phyloP scores from a whole-genome alignment of 148 eudicot species.

The Talinum fruticosum region DNA sequence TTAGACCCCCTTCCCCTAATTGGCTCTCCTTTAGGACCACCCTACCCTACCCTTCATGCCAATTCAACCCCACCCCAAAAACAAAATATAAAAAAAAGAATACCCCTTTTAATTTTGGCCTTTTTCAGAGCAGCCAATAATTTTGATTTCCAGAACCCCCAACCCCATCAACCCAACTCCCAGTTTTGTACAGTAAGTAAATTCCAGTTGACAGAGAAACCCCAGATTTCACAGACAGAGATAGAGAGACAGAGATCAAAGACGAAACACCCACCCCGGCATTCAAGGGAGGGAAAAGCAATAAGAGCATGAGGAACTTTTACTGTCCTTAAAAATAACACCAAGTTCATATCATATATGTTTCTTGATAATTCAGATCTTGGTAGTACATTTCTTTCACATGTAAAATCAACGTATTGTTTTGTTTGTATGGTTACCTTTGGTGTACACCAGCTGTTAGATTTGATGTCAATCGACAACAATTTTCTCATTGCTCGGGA shows the following conservation, averaged over 20 bases:
- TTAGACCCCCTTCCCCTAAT: not conserved
- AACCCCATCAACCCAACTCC: not conserved
- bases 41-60: not conserved
- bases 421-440: not conserved
- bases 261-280: not conserved
- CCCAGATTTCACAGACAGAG: not conserved
- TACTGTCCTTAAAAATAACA: not conserved
- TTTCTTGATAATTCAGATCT: not conserved
- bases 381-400: not conserved
- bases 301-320: not conserved
- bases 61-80: not conserved
- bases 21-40: not conserved
- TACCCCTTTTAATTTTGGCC: not conserved
- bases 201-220: not conserved
- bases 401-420: not conserved
- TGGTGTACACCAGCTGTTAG: no score
- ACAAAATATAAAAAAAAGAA: no score
- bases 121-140: not conserved
- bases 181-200: not conserved
- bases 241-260: not conserved
- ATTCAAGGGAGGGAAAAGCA: conserved; percentile 1
- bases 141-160: not conserved
- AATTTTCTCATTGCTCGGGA: no score
- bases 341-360: not conserved
- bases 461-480: no score